Evolutionary conservation across 495 filamentous ascomycete species (phyloP), one percentile per base, ranked within the genome.

Genomic region (Friedmanniomyces endolithicus): DNA sequence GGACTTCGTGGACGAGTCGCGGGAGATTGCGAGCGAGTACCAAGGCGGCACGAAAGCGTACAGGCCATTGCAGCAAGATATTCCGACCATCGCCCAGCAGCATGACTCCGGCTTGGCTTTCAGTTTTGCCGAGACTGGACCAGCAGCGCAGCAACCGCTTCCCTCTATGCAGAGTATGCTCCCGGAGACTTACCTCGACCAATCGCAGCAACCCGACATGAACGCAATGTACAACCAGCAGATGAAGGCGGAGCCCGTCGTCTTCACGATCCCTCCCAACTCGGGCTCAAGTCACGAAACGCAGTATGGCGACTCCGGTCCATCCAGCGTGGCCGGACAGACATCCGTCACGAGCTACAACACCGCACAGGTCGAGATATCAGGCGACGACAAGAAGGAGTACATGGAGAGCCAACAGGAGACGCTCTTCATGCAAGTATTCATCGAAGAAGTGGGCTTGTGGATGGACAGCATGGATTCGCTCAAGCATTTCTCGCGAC

Each of bases 391-490:
- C 22, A 43, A 43, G 39, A 64, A 64, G 53, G 64, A 69, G 19
- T 85, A 76, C 58, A 72, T 96, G 24, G 78, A 77, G 54, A 78
- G 78, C 14, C 79, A 82, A 1, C 85, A 94, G 44, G 86, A 95
- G 65, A 75, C 88, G 1, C 73, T 82, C 39, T 86, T 88, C 62
- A 86, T 98, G 80, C 88, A 94, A 65, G 81, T 86, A 0, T 98
- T 94, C 65, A 81, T 92, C 24, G 87, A 94, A 63, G 86, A 95
- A 60, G 85, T 98, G 16, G 89, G 86, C 2, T 68, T 86, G 17
- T 95, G 90, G 86, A 92, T 98, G 88, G 92, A 97, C 67, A 86
- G 81, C 46, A 79, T 95, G 72, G 86, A 95, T 71, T 76, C 78
- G 27, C 75, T 79, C 64, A 94, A 94, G 73, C 87, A 96, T 70